Evolutionary conservation across 257 asterid genomes (phyloP), one percentile per base, ranked within the genome.

Genomic region (Ligustrum vulgare): DNA sequence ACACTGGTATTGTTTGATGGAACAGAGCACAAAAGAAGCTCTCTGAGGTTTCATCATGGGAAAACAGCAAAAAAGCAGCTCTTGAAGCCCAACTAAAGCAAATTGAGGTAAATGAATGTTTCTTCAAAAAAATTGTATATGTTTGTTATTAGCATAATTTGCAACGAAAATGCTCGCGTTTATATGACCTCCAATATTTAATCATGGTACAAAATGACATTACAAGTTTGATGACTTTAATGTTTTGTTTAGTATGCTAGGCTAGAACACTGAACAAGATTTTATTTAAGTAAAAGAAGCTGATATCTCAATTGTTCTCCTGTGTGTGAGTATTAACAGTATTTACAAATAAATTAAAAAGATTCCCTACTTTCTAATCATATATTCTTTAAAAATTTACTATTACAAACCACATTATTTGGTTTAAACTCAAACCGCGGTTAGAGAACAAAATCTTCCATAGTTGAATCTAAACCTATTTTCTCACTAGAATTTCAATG

Each of bases 1-100:
- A 60, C 15, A 60, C 32, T 23, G 67, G 16, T 60, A 3, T 23
- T 22, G 5, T 60, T 23, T 22, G 67, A 25, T 22, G 67, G 18
- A 60, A 23, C 33, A 93, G 98, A 85, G 93, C 97, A 2, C 90
- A 91, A 31, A 93, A 89, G 87, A 87, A 88, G 87, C 71, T 91
- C 5, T 75, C 95, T 7, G 97, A 89, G 3, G 90, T 93, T 56
- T 9, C 82, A 33, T 75, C 97, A 33, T 93, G 97, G 98, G 97
- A 93, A 56, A 93, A 89, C 86, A 85, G 80, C 79, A 85, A 88
- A 86, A 89, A 79, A 81, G 98, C 96, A 63, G 69, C 89, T 64
- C 76, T 88, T 43, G 97, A 91, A 79, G 85, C 89, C 79, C 37
- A 89, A 45, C 82, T 91, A 67, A 87, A 82, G 87, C 88, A 82